Evolutionary conservation across 768 basidiomycete species (phyloP), one percentile per base, ranked within the genome.

Genomic region (Trametes cinnabarina): DNA sequence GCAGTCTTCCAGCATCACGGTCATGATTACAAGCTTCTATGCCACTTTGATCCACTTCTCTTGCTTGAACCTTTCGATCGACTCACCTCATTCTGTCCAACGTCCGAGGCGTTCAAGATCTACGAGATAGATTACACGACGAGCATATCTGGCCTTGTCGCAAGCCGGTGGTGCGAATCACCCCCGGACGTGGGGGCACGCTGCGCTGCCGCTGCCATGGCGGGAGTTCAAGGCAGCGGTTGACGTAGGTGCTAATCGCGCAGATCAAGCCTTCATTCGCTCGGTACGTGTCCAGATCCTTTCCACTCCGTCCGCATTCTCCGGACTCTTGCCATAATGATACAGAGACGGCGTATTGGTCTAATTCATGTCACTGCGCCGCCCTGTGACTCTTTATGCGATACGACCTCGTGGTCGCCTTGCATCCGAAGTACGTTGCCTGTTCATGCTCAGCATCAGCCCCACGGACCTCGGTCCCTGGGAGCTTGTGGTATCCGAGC

Each of bases 281-380:
- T 47, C 47, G 51, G 51, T 59, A 47, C 32, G 58, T 59, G 51
- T 40, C 44, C 19, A 26, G 14, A 46, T 23, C 25, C 47, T 34
- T 35, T 46, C 39, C 19, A 17, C 37, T 19, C 30, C 39, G 17
- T 11, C 37, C 30, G 26, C 15, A 12, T 17, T 17, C 26, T 25
- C 46, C 23, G 50, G 20, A 41, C 28, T 30, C 17, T 58, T 25
- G 30, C 57, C 39, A 20, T 49, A 19, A 34, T 19, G 22, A 42
- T 30, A 53, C 26, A 34, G 30, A 20, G 46, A 59, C 58, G 58
- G 51, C 51, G 58, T 48, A 59, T 48, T 53, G 51, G 51, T 37
- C 37, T 52, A 41, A 47, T 48, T 47, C 23, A 40, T 52, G 37
- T 30, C 57, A 23, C 17, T 53, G 30, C 47, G 51, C 57, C 57